Percentiles rank a stretch among this genome's conserved stretches.
phyloP scores from a whole-genome alignment of 1,284 basidiomycete genomes.

The Ganoderma meredithae region DNA sequence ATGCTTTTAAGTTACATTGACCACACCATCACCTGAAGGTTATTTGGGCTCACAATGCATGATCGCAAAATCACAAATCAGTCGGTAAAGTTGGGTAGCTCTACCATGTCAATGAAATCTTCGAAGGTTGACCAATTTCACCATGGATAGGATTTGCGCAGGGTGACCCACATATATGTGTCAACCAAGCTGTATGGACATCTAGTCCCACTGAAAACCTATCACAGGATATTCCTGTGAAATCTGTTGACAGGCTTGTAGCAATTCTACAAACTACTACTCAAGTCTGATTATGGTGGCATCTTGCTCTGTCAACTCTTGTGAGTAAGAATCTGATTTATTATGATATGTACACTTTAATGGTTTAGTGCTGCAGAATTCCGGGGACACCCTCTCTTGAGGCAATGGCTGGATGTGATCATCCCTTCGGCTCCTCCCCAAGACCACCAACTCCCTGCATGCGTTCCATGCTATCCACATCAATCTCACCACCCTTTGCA shows the following conservation, averaged over 20 bases:
- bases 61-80: not conserved
- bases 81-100: not conserved
- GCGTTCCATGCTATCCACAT: not conserved
- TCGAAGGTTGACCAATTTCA: not conserved
- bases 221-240: not conserved
- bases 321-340: slow-evolving; percentile 8
- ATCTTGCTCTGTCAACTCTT: slow-evolving; percentile 10
- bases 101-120: not conserved
- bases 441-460: not conserved
- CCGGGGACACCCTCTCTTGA: slow-evolving; percentile 6
- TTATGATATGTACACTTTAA: slow-evolving; percentile 12
- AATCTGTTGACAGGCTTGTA: not conserved
- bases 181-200: not conserved
- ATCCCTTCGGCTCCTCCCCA: not conserved
- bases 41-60: not conserved
- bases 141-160: not conserved
- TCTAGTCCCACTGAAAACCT: not conserved
- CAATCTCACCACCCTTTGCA: not conserved
- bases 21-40: not conserved
- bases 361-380: slow-evolving; percentile 17
- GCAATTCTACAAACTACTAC: not conserved
- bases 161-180: not conserved
- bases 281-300: slow-evolving; percentile 4
- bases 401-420: not conserved
- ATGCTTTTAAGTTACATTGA: slow-evolving; percentile 1